phyloP scores from a whole-genome alignment of 768 basidiomycete species.

The Xerocomus potaroensis region DNA sequence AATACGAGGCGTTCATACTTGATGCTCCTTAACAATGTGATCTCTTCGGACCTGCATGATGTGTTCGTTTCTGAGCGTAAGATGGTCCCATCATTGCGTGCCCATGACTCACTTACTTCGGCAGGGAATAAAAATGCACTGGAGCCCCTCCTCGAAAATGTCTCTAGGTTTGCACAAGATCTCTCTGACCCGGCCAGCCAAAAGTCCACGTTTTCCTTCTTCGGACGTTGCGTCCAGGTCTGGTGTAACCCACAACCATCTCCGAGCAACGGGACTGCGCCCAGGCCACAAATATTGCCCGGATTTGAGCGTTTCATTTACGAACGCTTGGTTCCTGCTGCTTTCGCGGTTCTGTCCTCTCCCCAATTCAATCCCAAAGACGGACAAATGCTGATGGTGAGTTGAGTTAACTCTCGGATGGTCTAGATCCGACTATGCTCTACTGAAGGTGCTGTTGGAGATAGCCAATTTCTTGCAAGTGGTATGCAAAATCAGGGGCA shows the following conservation, averaged over 20 bases:
- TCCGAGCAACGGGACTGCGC: conserved; percentile 32
- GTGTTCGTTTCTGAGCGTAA: conserved; percentile 87
- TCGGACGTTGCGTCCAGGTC: conserved; percentile 58
- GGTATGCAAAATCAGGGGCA: conserved; percentile 69
- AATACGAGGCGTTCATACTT: conserved; percentile 91
- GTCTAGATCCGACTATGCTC: background rate
- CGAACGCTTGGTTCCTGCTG: conserved; percentile 74
- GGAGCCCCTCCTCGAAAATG: conserved; percentile 70
- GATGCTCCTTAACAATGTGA: conserved; percentile 71
- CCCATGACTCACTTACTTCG: background rate
- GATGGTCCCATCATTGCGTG: conserved; percentile 24
- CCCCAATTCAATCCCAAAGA: conserved; percentile 86
- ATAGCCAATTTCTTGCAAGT: conserved; percentile 81
- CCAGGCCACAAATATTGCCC: conserved; percentile 47
- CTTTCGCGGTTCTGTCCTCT: conserved; percentile 75
- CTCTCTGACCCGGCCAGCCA: conserved; percentile 71
- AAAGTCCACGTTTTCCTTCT: conserved; percentile 76
- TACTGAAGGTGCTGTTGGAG: conserved; percentile 78
- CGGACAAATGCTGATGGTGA: conserved; percentile 77
- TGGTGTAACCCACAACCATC: conserved; percentile 59
- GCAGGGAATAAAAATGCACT: conserved; percentile 62
- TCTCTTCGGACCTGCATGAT: conserved; percentile 74
- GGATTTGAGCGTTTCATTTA: conserved; percentile 94
- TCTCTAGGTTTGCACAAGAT: conserved; percentile 71
- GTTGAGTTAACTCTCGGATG: conserved; percentile 24